Evolutionary conservation across 2,329 filamentous ascomycete genomes (phyloP).

Genomic region (Arthrobotrys sphaeroides): DNA sequence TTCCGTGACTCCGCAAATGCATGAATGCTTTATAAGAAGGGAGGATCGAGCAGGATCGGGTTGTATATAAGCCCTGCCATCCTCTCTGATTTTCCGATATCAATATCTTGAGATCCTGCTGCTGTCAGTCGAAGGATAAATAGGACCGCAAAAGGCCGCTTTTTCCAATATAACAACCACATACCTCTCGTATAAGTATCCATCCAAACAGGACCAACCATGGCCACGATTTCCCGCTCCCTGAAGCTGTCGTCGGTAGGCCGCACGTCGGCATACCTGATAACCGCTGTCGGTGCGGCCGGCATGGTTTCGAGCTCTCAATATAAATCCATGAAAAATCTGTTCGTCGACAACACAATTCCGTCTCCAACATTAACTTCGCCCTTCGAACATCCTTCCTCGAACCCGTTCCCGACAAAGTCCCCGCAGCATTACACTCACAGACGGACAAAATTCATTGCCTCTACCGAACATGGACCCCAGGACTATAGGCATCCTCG

Average conservation of each 20-base stretch:
- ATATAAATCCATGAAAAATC: slow-evolving; percentile 51
- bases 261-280: slow-evolving; percentile 40
- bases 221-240: slow-evolving; percentile 37
- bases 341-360: slow-evolving; percentile 47
- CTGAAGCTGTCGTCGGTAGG: slow-evolving; percentile 29
- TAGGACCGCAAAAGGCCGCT: neutral
- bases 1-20: slow-evolving; percentile 21
- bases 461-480: slow-evolving; percentile 55
- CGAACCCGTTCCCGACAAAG: neutral
- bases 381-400: slow-evolving; percentile 33
- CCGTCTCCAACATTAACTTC: slow-evolving; percentile 25
- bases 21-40: slow-evolving; percentile 18
- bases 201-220: no score
- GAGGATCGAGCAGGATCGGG: neutral
- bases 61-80: slow-evolving; percentile 2
- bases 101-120: slow-evolving; percentile 2
- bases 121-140: neutral
- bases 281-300: slow-evolving; percentile 32
- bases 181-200: no score
- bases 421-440: slow-evolving; percentile 12
- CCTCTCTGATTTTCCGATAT: neutral
- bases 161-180: no score
- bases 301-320: slow-evolving; percentile 45
- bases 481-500: slow-evolving; percentile 65
- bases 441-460: slow-evolving; percentile 43